Evolutionary conservation across 495 filamentous ascomycete species (phyloP), one percentile per base, ranked within the genome.

Genomic region (Oidiodendron maius): DNA sequence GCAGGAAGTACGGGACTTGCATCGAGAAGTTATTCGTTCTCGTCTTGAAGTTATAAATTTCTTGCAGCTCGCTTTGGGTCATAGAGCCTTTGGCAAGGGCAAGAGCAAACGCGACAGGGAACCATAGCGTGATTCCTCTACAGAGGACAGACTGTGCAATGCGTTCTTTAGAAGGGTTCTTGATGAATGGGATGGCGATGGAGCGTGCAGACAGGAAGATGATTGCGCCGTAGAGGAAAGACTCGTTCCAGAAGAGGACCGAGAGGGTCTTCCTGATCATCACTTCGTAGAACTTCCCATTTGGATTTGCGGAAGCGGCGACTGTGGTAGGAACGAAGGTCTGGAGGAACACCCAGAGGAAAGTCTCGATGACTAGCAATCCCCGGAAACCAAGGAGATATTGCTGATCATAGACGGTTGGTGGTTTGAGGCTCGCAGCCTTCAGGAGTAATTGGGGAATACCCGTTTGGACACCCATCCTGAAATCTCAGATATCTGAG

Each of bases 211-310:
- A 53, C 18, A 48, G 46, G 9, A 49, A 23, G 24, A 48, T 49
- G 36, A 49, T 16, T 37, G 37, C 28, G 6, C 28, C 25, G 25
- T 49, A 53, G 38, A 53, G 28, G 37, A 42, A 42, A n/a, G 13
- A 18, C 39, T 51, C 41, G 23, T 51, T 51, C 49, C 49, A 51
- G 49, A 45, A 46, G 13, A 51, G 4, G 4, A 51, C 41, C 3
- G 49, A 51, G 1, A 51, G 34, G 1, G 42, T 39, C 40, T 51
- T 51, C 13, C 49, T 40, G 23, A 51, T 20, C 15, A 38, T 15
- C 1, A 28, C 8, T 26, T 51, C 41, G 24, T 45, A 39, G 15
- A 24, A 3, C 2, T 42, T 24, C 1, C 44, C 44, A n/a, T 20
- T 15, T 4, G 25, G 4, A 22, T 42, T 38, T 8, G 4, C 17